Evolutionary conservation across 2,329 filamentous ascomycete genomes (phyloP).

Genomic region (Xylariomycetidae sp.): DNA sequence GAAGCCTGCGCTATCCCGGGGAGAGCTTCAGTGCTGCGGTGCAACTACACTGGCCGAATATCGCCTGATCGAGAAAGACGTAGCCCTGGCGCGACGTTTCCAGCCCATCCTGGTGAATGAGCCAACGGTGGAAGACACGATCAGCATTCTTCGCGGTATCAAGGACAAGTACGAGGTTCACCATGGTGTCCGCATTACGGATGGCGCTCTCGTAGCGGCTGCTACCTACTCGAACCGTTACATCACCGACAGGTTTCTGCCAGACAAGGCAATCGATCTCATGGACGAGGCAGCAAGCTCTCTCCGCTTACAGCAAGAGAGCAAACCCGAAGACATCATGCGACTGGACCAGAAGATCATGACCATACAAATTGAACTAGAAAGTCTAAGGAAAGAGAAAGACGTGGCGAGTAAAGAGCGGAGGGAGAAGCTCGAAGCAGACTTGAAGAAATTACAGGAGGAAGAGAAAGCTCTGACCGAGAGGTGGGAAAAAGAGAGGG

Average conservation of each 20-base stretch:
- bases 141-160: slow-evolving; percentile 91
- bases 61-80: slow-evolving; percentile 90
- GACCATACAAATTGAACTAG: slow-evolving; percentile 94
- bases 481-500: slow-evolving; percentile 85
- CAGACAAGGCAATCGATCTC: slow-evolving; percentile 94
- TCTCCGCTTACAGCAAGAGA: slow-evolving; percentile 87
- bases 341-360: slow-evolving; percentile 90
- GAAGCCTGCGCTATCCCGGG: slow-evolving; percentile 87
- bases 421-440: slow-evolving; percentile 74
- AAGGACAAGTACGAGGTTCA: slow-evolving; percentile 98
- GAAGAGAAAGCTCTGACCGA: slow-evolving; percentile 69
- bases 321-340: slow-evolving; percentile 91
- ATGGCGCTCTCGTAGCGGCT: slow-evolving; percentile 84
- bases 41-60: slow-evolving; percentile 93
- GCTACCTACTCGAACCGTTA: slow-evolving; percentile 92
- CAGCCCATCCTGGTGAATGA: slow-evolving; percentile 94
- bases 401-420: slow-evolving; percentile 85
- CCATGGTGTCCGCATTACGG: slow-evolving; percentile 91
- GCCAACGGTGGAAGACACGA: slow-evolving; percentile 83
- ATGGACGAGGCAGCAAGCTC: slow-evolving; percentile 95
- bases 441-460: slow-evolving; percentile 69
- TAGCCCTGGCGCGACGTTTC: slow-evolving; percentile 84
- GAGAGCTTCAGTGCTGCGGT: slow-evolving; percentile 90
- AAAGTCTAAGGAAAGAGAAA: slow-evolving; percentile 89
- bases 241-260: slow-evolving; percentile 90